Conservation (phyloP, 768 basidiomycete species). For the Boletus sensibilis region DNA sequence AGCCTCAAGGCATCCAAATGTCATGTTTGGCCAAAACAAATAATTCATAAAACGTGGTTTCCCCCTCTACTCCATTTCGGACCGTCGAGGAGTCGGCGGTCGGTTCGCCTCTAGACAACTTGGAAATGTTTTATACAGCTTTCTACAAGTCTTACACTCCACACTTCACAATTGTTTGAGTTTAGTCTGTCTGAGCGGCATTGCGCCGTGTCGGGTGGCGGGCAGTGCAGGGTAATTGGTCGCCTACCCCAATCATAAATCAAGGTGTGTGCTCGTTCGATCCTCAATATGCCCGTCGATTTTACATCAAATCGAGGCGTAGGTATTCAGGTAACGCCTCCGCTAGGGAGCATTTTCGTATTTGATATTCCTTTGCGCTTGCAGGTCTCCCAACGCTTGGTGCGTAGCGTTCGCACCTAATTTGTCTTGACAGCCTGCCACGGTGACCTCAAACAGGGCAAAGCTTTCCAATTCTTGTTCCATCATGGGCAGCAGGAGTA, state of each 20-base stretch:
- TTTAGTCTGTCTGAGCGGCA: background rate
- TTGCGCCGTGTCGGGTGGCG: background rate
- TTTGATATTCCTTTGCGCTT: slow-evolving; percentile 21
- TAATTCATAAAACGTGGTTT: slow-evolving; percentile 11
- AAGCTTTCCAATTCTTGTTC: slow-evolving; percentile 11
- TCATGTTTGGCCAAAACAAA: slow-evolving; percentile 34
- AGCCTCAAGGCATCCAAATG: slow-evolving; percentile 31
- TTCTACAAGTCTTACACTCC: background rate
- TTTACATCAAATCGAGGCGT: slow-evolving; percentile 13
- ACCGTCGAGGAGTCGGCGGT: too few relatives aligned
- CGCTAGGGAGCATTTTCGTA: slow-evolving; percentile 10
- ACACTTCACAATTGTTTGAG: background rate
- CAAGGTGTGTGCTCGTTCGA: slow-evolving; percentile 7
- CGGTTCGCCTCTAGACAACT: background rate
- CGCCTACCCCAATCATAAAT: background rate
- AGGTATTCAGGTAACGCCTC: background rate
- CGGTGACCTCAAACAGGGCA: slow-evolving; percentile 3
- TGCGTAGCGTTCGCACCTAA: slow-evolving; percentile 16
- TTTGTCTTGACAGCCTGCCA: slow-evolving; percentile 10
- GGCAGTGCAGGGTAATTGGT: background rate
- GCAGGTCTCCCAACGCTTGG: slow-evolving; percentile 2
- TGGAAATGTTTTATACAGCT: background rate
- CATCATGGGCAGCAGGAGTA: slow-evolving; percentile 10
- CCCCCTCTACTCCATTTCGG: background rate
- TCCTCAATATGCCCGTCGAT: slow-evolving; percentile 7